Conservation (phyloP, 192 early-diverging fungal genomes). For the Entomortierella beljakovae region DNA sequence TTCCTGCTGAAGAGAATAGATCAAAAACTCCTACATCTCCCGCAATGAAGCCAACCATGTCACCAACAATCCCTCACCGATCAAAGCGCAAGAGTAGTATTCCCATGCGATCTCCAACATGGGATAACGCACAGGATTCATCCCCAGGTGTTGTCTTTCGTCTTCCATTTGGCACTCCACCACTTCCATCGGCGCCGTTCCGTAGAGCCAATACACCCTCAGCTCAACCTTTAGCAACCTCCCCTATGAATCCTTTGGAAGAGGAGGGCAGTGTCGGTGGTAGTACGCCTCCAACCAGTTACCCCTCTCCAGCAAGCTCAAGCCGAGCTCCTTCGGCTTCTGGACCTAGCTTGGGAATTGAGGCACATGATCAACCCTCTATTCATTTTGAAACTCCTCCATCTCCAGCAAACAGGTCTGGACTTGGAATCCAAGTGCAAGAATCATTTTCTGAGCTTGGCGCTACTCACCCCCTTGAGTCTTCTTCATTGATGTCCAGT, state of each 20-base stretch:
- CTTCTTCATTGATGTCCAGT: not conserved
- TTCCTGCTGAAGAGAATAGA: constrained; percentile 26
- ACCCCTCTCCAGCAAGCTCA: constrained; percentile 18
- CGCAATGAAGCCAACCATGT: not conserved
- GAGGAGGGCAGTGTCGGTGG: not conserved
- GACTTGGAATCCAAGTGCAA: constrained; percentile 40
- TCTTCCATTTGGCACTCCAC: constrained; percentile 36
- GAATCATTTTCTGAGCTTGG: constrained; percentile 28
- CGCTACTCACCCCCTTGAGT: constrained; percentile 44
- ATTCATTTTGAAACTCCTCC: constrained; percentile 27
- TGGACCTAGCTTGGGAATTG: not conserved
- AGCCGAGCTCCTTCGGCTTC: constrained; percentile 1
- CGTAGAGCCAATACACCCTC: constrained; percentile 10
- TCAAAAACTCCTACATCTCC: constrained; percentile 5
- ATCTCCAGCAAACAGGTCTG: constrained; percentile 29
- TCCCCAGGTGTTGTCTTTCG: constrained; percentile 45
- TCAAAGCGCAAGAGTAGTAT: constrained; percentile 47
- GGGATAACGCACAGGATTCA: constrained; percentile 20
- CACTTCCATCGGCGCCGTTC: constrained; percentile 7
- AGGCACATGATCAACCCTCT: not conserved
- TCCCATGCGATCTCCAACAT: constrained; percentile 37
- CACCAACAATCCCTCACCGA: constrained; percentile 16
- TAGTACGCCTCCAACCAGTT: not conserved
- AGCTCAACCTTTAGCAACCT: not conserved
- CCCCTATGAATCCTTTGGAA: not conserved